Evolutionary conservation across 202 grass and related monocot genomes (phyloP).

Genomic region (Carex arenaria): DNA sequence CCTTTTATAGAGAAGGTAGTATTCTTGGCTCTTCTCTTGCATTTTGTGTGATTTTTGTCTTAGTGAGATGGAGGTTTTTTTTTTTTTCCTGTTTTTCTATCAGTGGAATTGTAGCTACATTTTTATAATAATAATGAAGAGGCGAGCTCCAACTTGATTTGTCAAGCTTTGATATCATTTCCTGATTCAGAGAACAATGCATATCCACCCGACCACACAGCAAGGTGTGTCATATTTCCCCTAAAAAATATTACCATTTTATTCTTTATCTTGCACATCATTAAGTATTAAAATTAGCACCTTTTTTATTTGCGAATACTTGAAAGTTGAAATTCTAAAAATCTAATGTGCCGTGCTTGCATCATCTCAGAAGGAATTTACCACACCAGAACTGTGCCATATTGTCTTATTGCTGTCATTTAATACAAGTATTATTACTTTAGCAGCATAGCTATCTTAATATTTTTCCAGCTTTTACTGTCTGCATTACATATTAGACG

Average conservation of each 20-base stretch:
- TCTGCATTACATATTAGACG: neutral
- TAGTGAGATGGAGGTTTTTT: neutral
- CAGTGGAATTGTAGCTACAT: slow-evolving; percentile 10
- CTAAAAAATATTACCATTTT: no score
- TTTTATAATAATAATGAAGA: slow-evolving; percentile 12
- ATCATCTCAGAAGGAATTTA: neutral
- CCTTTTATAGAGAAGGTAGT: neutral
- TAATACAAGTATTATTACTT: neutral
- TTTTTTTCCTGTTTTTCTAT: neutral
- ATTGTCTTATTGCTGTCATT: neutral
- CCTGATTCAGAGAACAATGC: neutral
- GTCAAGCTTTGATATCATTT: neutral
- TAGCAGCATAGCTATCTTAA: neutral
- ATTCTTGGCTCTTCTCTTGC: neutral
- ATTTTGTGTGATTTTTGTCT: neutral
- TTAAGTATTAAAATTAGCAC: neutral
- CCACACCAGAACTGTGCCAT: neutral
- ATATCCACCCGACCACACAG: neutral
- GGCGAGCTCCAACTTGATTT: neutral
- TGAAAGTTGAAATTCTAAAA: neutral
- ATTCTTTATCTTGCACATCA: neutral
- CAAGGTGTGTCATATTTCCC: neutral
- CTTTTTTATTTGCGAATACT: neutral
- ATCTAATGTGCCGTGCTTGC: neutral
- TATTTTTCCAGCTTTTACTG: neutral